These are phyloP conservation scores for Gyromitra esculenta DNA, from an alignment of 2,329 filamentous ascomycete species.

Conservation along the genomic window DNA sequence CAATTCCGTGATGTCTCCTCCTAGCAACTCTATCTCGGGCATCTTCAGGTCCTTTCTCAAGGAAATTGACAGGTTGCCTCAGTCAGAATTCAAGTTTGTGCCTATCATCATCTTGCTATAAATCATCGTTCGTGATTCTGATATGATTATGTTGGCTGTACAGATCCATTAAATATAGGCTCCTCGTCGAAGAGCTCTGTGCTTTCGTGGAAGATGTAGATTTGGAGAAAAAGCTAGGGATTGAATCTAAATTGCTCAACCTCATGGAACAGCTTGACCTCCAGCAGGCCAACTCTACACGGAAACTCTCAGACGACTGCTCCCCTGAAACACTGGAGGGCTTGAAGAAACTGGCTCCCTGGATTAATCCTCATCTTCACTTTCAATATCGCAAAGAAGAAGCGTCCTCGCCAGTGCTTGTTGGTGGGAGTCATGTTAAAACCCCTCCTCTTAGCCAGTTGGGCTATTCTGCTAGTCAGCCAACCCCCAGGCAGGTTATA, in stretches of 20 bases:
- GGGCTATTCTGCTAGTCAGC: background rate
- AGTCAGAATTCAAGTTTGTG: conserved; percentile 33
- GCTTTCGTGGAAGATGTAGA: conserved; percentile 43
- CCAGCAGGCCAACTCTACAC: background rate
- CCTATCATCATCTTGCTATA: background rate
- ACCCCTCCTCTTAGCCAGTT: background rate
- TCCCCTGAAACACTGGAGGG: background rate
- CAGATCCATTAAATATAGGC: conserved; percentile 31
- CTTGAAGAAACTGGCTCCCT: background rate
- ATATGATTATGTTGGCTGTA: background rate
- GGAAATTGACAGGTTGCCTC: conserved; percentile 23
- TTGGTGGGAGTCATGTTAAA: background rate
- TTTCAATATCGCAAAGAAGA: too few relatives aligned
- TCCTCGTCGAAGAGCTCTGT: conserved; percentile 38
- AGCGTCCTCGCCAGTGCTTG: background rate
- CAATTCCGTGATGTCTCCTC: conserved; percentile 10
- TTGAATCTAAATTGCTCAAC: conserved; percentile 35
- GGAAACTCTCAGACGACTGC: background rate
- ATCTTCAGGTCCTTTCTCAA: conserved; percentile 21
- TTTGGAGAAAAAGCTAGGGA: conserved; percentile 7
- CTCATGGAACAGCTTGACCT: conserved; percentile 2
- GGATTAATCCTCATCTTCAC: background rate
- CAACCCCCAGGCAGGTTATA: background rate
- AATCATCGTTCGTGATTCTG: conserved; percentile 8
- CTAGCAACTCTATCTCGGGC: conserved; percentile 16